These are phyloP conservation scores for Coniochaeta sp. DNA, from an alignment of 2,329 filamentous ascomycete genomes.

Conservation along the genomic window DNA sequence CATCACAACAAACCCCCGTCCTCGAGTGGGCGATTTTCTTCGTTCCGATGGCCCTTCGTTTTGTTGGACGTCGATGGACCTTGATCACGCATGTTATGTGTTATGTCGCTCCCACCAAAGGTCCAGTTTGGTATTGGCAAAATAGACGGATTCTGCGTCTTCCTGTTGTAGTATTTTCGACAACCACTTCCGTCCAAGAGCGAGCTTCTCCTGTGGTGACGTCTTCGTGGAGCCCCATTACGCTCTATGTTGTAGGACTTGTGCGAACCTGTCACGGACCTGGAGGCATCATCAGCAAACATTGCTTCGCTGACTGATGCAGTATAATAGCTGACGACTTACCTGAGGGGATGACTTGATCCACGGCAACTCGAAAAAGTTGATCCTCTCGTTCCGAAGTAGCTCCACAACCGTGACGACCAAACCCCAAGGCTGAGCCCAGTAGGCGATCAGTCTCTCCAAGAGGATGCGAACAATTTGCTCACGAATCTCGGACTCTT, in stretches of 20 bases:
- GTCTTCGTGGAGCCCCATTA: neutral
- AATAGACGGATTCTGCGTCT: neutral
- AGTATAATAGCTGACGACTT: constrained; percentile 19
- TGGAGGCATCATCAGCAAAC: neutral
- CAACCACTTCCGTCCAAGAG: neutral
- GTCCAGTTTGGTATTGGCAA: neutral
- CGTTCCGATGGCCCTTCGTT: neutral
- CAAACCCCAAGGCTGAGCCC: constrained; percentile 93
- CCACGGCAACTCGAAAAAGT: constrained; percentile 88
- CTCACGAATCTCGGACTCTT: constrained; percentile 77
- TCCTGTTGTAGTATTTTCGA: neutral
- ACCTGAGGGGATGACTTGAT: constrained; percentile 88
- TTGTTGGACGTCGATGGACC: neutral
- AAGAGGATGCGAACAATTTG: constrained; percentile 84
- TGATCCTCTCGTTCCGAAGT: constrained; percentile 82
- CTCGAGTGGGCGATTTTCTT: neutral
- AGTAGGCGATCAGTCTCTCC: constrained; percentile 80
- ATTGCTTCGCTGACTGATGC: neutral
- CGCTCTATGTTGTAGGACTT: neutral
- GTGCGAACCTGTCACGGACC: neutral
- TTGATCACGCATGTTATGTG: neutral
- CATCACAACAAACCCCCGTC: neutral
- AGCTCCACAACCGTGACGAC: constrained; percentile 84
- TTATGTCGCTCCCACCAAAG: neutral
- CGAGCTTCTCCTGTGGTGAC: neutral